phyloP scores from a whole-genome alignment of 1,139 yeast species.

The Eremothecium coryli region DNA sequence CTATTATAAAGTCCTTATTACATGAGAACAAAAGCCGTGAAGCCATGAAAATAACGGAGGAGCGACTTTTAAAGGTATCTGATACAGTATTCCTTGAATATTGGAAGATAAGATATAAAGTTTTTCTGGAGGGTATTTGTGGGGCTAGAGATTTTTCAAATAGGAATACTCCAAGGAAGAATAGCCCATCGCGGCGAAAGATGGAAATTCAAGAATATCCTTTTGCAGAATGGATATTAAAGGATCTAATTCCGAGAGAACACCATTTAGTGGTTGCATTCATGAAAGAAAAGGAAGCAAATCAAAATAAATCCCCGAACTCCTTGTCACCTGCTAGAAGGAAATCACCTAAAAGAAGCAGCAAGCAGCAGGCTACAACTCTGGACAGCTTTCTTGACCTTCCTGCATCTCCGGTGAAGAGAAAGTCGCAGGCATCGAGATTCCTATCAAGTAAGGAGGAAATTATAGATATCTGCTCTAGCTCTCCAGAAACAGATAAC shows the following conservation, averaged over 20 bases:
- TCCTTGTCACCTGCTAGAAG: constrained; percentile 8
- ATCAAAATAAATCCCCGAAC: constrained; percentile 3
- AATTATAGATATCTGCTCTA: no score
- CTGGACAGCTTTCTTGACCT: constrained; percentile 19
- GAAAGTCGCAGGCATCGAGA: neutral
- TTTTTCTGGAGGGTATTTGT: constrained; percentile 13
- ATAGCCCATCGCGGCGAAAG: constrained; percentile 18
- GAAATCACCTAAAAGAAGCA: constrained; percentile 1
- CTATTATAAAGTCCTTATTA: constrained; percentile 15
- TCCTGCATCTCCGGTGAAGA: constrained; percentile 1
- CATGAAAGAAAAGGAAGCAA: constrained; percentile 7
- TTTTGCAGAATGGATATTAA: constrained; percentile 21
- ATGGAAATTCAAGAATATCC: constrained; percentile 14
- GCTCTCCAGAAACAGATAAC: no score
- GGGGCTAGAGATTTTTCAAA: neutral
- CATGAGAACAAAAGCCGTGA: constrained; percentile 5
- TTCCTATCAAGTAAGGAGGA: neutral
- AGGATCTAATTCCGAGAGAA: constrained; percentile 15
- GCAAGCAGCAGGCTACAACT: constrained; percentile 19
- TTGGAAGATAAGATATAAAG: constrained; percentile 22
- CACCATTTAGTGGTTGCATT: constrained; percentile 14
- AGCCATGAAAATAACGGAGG: constrained; percentile 20
- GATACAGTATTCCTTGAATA: constrained; percentile 10
- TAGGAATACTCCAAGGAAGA: constrained; percentile 6
- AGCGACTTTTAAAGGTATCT: constrained; percentile 12